Conservation (phyloP, 164 flowering plant genomes). For the Vitis amurensis region DNA sequence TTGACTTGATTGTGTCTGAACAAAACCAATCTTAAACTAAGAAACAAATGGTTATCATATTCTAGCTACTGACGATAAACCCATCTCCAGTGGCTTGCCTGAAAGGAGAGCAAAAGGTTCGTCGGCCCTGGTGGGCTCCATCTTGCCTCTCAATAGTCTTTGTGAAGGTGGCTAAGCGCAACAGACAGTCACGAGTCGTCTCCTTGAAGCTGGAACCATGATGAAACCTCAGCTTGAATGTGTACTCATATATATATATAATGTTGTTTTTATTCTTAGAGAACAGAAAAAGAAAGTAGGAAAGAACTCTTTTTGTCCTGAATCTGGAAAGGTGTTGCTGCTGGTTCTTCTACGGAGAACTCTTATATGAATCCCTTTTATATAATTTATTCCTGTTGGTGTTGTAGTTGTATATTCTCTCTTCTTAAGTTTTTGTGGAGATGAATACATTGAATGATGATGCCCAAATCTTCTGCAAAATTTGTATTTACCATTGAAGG, state of each 20-base stretch:
- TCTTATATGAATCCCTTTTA: constrained; percentile 3
- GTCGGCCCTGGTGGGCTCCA: constrained; percentile 99
- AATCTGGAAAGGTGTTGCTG: constrained; percentile 11
- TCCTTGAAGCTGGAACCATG: constrained; percentile 93
- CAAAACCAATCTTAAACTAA: too few relatives aligned
- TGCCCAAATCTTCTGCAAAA: background rate
- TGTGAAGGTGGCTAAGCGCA: constrained; percentile 79
- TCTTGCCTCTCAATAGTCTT: constrained; percentile 78
- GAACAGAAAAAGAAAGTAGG: constrained; percentile 14
- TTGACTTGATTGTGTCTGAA: too few relatives aligned
- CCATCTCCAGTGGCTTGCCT: constrained; percentile 83
- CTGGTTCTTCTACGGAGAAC: constrained; percentile 27
- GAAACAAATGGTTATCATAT: too few relatives aligned
- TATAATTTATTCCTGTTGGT: constrained; percentile 12
- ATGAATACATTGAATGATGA: background rate
- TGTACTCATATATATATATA: constrained; percentile 15
- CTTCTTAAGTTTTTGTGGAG: constrained; percentile 4
- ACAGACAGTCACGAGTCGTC: constrained; percentile 88
- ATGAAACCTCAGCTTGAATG: constrained; percentile 10
- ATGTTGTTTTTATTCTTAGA: constrained; percentile 11
- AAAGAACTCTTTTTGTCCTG: constrained; percentile 11
- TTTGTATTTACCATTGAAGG: background rate
- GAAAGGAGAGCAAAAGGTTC: constrained; percentile 94
- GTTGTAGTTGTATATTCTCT: constrained; percentile 7
- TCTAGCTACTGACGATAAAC: background rate